Evolutionary conservation across 441 rosid species (phyloP).

Genomic region (Erodium texanum): DNA sequence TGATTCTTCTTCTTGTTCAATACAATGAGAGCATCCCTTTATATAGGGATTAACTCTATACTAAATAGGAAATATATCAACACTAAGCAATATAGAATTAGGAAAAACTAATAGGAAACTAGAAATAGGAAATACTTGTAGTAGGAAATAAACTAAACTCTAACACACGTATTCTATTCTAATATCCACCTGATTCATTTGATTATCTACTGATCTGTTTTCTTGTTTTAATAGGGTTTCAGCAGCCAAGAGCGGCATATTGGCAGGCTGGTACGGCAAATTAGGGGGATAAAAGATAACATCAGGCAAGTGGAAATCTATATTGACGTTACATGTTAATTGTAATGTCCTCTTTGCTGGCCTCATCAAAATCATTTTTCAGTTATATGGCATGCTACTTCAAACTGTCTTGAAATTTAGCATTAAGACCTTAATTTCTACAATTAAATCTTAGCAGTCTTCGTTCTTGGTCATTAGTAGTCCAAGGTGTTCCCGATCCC

Average conservation of each 20-base stretch:
- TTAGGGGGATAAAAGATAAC: constrained; percentile 53
- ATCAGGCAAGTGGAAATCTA: constrained; percentile 43
- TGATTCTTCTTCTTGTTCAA: too few species aligned
- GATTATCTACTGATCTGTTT: constrained; percentile 15
- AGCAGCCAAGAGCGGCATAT: constrained; percentile 51
- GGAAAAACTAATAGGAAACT: too few species aligned
- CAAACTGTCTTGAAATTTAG: not conserved
- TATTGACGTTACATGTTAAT: not conserved
- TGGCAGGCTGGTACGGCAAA: constrained; percentile 52
- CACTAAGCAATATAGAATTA: too few species aligned
- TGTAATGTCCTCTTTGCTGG: not conserved
- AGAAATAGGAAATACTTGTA: too few species aligned
- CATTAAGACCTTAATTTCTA: not conserved
- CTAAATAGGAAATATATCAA: too few species aligned
- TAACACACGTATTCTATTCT: not conserved
- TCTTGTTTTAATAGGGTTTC: constrained; percentile 44
- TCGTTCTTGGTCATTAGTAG: not conserved
- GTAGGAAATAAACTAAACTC: too few species aligned
- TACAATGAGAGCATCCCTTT: too few species aligned
- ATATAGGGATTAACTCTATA: too few species aligned
- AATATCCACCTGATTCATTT: constrained; percentile 10
- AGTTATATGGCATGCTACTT: not conserved
- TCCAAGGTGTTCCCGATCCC: too few species aligned
- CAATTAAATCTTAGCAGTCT: not conserved
- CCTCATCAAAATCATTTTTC: not conserved